phyloP scores from a whole-genome alignment of 106 monocot species.

The Amphibolis antarctica region DNA sequence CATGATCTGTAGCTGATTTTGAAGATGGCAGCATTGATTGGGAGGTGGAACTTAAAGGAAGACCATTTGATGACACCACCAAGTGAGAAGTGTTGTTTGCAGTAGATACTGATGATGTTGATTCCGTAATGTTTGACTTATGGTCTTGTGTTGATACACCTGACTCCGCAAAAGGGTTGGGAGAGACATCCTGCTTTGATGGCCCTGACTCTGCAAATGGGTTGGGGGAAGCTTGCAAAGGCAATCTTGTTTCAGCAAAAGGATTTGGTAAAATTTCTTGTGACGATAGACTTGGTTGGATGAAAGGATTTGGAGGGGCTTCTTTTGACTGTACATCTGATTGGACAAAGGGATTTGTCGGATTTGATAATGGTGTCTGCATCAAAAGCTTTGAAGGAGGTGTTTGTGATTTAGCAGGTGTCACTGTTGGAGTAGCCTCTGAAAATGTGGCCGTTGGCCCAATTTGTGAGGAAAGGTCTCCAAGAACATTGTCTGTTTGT shows the following conservation, averaged over 20 bases:
- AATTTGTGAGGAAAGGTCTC: background rate
- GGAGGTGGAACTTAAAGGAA: background rate
- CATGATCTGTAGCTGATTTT: background rate
- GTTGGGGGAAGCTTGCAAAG: slow-evolving; percentile 15
- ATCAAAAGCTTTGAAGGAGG: background rate
- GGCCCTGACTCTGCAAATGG: slow-evolving; percentile 12
- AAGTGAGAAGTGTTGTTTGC: background rate
- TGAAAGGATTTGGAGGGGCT: slow-evolving; percentile 1
- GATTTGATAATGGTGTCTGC: background rate
- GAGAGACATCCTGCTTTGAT: slow-evolving; percentile 1
- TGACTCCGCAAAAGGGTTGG: slow-evolving; percentile 6
- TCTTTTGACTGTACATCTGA: background rate
- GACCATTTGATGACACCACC: background rate
- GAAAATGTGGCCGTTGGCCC: background rate
- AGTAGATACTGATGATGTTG: slow-evolving; percentile 1
- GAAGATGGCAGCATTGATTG: slow-evolving; percentile 2
- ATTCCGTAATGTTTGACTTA: slow-evolving; percentile 6
- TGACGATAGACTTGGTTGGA: background rate
- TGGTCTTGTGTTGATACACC: background rate
- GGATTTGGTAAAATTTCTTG: background rate
- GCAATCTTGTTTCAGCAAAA: background rate
- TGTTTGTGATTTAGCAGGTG: background rate
- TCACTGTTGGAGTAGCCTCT: background rate
- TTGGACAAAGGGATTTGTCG: slow-evolving; percentile 17
- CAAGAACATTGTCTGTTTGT: background rate